Evolutionary conservation across 192 early-diverging fungal species (phyloP), one percentile per base, ranked within the genome.

Genomic region (Cetraspora pellucida): DNA sequence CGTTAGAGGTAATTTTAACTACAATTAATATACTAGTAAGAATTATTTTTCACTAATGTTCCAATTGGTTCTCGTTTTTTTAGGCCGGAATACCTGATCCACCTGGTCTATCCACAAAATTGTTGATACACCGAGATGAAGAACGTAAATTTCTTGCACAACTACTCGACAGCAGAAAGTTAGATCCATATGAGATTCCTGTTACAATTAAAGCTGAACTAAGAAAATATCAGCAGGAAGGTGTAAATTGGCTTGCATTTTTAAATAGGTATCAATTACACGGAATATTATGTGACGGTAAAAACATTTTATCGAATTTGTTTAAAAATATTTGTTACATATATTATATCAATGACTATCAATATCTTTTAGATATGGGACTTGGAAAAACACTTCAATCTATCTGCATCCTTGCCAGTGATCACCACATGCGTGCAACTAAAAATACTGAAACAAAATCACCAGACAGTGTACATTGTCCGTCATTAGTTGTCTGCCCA

Each of bases 171-270:
- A 90, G 91, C 69, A 88, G 90, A 16, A 94, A 95, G 74, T 85
- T 98, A 10, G 94, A 97, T 68, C 87, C 89, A n/a, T 97, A 93
- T 83, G 75, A 84, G 21, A 89, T 99, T 27, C 95, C 96, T 0
- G 90, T 95, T 45, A 89, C 84, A n/a, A 93, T 99, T 83, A 95
- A 95, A 45, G 98, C 96, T 0, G 93, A 96, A 72, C 82, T 99
- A 75, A 85, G 98, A 68, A 89, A 90, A 83, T 99, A 99, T 85
- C 98, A 99, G 81, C 95, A 97, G 81, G 98, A 98, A 72, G 98
- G 98, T 60, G 93, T 99, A 45, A 96, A 93, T 86, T 99, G 98
- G 98, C 84, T 99, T 70, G 95, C 95, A 16, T 99, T 99, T 80
- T 86, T 99, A 73, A 96, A 95, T 81, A 91, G 94, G 74, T 99